phyloP scores from a whole-genome alignment of 306 rosid genomes.

The Fragaria nilgerrensis region DNA sequence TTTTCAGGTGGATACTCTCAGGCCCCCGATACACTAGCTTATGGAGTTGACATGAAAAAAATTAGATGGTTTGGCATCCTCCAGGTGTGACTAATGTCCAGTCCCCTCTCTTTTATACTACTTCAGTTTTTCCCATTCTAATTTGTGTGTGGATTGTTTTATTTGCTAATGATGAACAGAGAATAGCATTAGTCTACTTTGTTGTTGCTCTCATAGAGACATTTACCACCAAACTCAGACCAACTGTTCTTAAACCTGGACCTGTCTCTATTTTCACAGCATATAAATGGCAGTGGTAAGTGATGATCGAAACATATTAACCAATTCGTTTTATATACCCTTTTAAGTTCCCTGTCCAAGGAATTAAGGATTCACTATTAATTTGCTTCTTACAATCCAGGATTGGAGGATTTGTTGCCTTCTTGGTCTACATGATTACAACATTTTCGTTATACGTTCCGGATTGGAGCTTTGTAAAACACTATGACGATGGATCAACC shows the following conservation, averaged over 20 bases:
- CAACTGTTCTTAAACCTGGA: slow-evolving; percentile 45
- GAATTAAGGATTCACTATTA: background rate
- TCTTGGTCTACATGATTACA: slow-evolving; percentile 65
- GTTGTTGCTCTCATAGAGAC: slow-evolving; percentile 76
- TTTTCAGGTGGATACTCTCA: slow-evolving; percentile 82
- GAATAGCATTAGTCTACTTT: slow-evolving; percentile 83
- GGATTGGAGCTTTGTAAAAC: slow-evolving; percentile 68
- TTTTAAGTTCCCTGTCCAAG: background rate
- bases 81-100: slow-evolving; percentile 43
- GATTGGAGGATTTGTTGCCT: slow-evolving; percentile 75
- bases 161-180: slow-evolving; percentile 37
- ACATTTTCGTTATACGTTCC: slow-evolving; percentile 72
- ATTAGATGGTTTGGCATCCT: slow-evolving; percentile 93
- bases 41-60: slow-evolving; percentile 74
- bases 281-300: slow-evolving; percentile 83
- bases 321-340: background rate
- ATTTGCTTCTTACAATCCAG: slow-evolving; percentile 27
- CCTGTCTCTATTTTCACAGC: slow-evolving; percentile 61
- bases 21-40: slow-evolving; percentile 66
- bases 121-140: background rate
- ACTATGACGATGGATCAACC: background rate
- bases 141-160: background rate
- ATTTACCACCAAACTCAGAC: slow-evolving; percentile 65
- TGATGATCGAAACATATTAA: background rate
- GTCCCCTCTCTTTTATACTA: background rate